These are phyloP conservation scores for Yueomyces sinensis DNA, from an alignment of 805 yeast species.

Conservation along the genomic window DNA sequence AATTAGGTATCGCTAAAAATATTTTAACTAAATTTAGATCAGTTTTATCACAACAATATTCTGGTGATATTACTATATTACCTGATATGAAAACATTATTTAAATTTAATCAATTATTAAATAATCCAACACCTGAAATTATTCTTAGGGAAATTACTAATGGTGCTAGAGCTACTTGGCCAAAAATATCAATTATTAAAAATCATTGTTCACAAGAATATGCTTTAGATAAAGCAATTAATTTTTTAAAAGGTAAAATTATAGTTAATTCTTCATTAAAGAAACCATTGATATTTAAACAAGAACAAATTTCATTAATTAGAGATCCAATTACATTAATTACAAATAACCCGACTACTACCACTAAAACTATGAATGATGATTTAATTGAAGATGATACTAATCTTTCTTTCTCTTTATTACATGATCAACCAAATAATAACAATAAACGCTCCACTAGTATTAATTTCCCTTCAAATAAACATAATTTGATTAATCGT, in stretches of 20 bases:
- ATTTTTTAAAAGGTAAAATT: conserved; percentile 45
- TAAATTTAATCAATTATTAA: conserved; percentile 50
- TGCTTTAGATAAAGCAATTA: conserved; percentile 66
- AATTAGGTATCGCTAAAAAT: conserved; percentile 69
- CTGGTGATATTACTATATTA: conserved; percentile 85
- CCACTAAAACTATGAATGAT: neutral
- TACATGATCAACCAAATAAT: neutral
- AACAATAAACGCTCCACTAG: neutral
- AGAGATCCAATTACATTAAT: neutral
- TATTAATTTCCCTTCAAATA: neutral
- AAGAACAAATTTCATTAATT: neutral
- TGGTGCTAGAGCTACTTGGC: conserved; percentile 91
- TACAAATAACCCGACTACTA: neutral
- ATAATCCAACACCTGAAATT: conserved; percentile 72
- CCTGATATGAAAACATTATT: conserved; percentile 49
- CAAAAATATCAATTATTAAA: conserved; percentile 65
- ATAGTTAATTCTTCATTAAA: conserved; percentile 26
- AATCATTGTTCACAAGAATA: conserved; percentile 89
- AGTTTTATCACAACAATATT: conserved; percentile 69
- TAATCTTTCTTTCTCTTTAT: neutral
- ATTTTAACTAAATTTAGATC: conserved; percentile 59
- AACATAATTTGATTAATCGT: neutral
- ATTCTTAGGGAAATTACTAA: conserved; percentile 47
- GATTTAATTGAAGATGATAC: neutral
- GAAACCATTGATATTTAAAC: conserved; percentile 8